phyloP scores from a whole-genome alignment of 2,329 filamentous ascomycete species.

The Rhynchosporium secalis region DNA sequence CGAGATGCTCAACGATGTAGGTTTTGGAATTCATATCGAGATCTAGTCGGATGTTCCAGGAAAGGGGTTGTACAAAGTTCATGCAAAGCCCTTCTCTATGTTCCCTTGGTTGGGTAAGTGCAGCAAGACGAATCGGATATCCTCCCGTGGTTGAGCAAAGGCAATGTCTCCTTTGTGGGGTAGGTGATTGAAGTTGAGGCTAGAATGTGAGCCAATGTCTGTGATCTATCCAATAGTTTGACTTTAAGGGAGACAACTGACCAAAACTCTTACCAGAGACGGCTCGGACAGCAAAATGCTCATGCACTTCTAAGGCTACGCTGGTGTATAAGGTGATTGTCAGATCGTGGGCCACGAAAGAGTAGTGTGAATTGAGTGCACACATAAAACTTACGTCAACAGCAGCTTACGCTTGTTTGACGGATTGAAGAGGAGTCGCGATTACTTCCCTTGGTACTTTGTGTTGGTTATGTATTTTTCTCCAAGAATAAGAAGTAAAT shows the following conservation, averaged over 20 bases:
- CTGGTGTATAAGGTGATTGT: conserved; percentile 5
- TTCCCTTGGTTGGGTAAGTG: neutral
- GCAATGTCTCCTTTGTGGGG: conserved; percentile 28
- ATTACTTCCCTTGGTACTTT: neutral
- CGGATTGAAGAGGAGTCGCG: neutral
- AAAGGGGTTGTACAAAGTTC: neutral
- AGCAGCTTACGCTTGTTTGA: neutral
- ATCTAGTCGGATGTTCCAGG: conserved; percentile 11
- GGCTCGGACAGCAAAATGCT: conserved; percentile 16
- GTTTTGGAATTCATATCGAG: conserved; percentile 58
- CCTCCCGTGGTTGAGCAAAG: conserved; percentile 12
- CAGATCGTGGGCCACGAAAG: neutral
- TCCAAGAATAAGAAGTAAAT: conserved; percentile 10
- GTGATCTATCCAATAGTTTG: conserved; percentile 13
- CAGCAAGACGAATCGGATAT: conserved; percentile 30
- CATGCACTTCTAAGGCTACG: conserved; percentile 11
- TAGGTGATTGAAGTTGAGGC: conserved; percentile 20
- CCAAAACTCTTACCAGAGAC: conserved; percentile 19
- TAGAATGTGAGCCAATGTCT: conserved; percentile 11
- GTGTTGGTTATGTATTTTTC: neutral
- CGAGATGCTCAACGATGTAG: conserved; percentile 95
- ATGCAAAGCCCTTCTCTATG: neutral
- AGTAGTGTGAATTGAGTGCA: neutral
- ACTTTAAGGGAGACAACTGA: neutral
- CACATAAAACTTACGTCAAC: neutral